Percentiles rank a stretch among this genome's conserved stretches.
Conservation (phyloP, 768 basidiomycete species). For the Trametes cingulata region DNA sequence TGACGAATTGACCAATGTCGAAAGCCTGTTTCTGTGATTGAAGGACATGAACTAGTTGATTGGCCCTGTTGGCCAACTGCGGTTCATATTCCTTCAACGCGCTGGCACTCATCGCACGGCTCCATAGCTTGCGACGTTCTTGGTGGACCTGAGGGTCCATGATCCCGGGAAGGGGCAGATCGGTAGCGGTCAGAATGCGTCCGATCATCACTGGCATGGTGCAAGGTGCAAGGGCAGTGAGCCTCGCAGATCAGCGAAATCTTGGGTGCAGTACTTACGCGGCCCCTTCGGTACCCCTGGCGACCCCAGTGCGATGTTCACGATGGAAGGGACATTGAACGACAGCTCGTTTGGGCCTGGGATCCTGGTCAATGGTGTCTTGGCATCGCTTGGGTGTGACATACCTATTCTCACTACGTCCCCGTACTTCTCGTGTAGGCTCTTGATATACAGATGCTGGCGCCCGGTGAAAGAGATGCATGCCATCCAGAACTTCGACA, state of each 20-base stretch:
- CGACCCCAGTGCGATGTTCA: background rate
- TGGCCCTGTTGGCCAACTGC: constrained; percentile 37
- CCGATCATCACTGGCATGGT: constrained; percentile 1
- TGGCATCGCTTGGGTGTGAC: background rate
- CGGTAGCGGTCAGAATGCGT: background rate
- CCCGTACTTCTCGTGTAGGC: constrained; percentile 40
- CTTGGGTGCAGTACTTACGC: constrained; percentile 32
- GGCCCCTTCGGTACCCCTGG: constrained; percentile 46
- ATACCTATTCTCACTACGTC: constrained; percentile 39
- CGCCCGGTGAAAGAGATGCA: constrained; percentile 27
- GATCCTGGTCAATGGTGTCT: background rate
- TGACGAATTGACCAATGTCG: constrained; percentile 39
- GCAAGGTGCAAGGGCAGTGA: background rate
- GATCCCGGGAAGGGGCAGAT: constrained; percentile 6
- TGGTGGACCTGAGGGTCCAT: constrained; percentile 39
- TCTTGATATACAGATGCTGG: constrained; percentile 32
- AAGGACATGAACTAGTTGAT: constrained; percentile 44
- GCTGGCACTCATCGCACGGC: constrained; percentile 45
- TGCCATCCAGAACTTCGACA: constrained; percentile 33
- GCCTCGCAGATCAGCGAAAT: constrained; percentile 8
- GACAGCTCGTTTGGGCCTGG: constrained; percentile 23
- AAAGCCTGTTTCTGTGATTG: constrained; percentile 21
- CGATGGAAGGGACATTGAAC: constrained; percentile 1
- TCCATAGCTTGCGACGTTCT: constrained; percentile 49
- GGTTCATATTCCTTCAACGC: constrained; percentile 50